Conservation (phyloP, 495 filamentous ascomycete species). For the Durotheca rogersii region DNA sequence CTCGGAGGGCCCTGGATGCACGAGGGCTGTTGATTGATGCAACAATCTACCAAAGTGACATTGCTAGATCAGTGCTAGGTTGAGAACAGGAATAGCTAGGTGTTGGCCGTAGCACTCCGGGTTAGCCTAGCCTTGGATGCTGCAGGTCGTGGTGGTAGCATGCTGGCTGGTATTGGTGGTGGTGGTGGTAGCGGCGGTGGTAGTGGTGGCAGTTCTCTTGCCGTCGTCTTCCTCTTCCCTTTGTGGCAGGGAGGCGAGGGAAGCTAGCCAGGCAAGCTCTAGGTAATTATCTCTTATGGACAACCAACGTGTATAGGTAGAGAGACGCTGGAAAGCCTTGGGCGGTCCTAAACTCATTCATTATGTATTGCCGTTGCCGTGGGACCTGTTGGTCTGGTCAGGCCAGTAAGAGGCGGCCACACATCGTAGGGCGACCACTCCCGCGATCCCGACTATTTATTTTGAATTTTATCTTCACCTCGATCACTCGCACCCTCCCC, state of each 20-base stretch:
- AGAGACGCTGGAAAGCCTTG: background rate
- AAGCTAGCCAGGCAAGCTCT: too few species aligned
- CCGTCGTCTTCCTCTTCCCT: background rate
- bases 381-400: slow-evolving; percentile 1
- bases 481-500: too few species aligned
- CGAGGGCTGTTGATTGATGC: background rate
- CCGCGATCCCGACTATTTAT: slow-evolving; percentile 6
- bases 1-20: background rate
- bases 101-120: too few species aligned
- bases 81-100: background rate
- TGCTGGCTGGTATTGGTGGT: background rate
- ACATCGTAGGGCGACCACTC: slow-evolving; percentile 20
- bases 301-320: background rate
- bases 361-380: slow-evolving; percentile 6
- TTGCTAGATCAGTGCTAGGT: too few species aligned
- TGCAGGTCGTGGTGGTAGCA: background rate
- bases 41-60: background rate
- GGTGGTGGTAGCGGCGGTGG: too few species aligned
- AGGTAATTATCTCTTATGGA: too few species aligned
- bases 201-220: background rate
- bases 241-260: too few species aligned
- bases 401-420: slow-evolving; percentile 22
- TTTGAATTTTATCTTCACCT: background rate
- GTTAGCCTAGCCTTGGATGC: too few species aligned
- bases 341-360: slow-evolving; percentile 7